Conservation (phyloP, 140 eudicot genomes). For the Ambrosia hybrid region DNA sequence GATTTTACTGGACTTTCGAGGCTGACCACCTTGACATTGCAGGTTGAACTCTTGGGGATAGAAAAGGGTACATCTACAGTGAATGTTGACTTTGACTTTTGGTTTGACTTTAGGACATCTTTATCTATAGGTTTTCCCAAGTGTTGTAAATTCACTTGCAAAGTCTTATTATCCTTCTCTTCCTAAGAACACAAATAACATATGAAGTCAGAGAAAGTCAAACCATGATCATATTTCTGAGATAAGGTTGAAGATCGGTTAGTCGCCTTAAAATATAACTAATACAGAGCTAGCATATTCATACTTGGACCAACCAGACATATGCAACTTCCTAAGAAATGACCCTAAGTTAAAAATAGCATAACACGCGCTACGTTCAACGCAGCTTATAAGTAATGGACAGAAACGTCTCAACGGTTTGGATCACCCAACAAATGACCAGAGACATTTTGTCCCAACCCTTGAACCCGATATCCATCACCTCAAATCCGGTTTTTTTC, state of each 20-base stretch:
- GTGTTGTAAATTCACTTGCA: slow-evolving; percentile 54
- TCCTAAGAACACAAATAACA: slow-evolving; percentile 40
- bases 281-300: neutral
- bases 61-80: slow-evolving; percentile 53
- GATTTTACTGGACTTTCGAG: slow-evolving; percentile 51
- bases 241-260: neutral
- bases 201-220: slow-evolving; percentile 23
- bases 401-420: no score
- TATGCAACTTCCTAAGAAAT: neutral
- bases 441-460: no score
- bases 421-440: no score
- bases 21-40: slow-evolving; percentile 58
- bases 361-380: no score
- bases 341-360: neutral
- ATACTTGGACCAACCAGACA: no score
- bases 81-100: slow-evolving; percentile 42
- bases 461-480: no score
- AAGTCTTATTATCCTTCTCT: slow-evolving; percentile 26
- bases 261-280: neutral
- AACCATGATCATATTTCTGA: slow-evolving; percentile 7
- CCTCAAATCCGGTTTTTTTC: no score
- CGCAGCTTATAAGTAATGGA: no score
- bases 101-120: slow-evolving; percentile 26
- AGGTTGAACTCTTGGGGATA: slow-evolving; percentile 42
- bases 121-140: slow-evolving; percentile 29